Conservation (phyloP, 2,329 filamentous ascomycete genomes). For the Microdochium nivale region DNA sequence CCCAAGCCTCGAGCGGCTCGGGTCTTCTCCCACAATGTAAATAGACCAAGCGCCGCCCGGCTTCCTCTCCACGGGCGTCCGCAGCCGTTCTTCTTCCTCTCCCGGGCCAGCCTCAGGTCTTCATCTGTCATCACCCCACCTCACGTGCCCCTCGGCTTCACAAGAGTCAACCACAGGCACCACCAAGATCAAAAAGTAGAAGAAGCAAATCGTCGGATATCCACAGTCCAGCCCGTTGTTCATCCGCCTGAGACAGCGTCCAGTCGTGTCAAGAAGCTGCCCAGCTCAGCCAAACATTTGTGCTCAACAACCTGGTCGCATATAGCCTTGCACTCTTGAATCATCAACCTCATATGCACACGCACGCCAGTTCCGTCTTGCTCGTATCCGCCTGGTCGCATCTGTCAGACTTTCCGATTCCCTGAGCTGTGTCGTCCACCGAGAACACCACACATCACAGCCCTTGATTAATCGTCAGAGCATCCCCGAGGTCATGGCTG, state of each 20-base stretch:
- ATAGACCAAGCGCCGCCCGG: not conserved
- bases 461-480: not conserved
- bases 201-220: not conserved
- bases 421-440: no score
- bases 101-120: not conserved
- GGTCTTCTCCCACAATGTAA: not conserved
- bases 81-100: not conserved
- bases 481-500: not conserved
- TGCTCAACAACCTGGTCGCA: no score
- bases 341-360: no score
- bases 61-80: not conserved
- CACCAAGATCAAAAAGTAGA: not conserved
- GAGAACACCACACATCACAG: no score
- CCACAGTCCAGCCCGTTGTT: not conserved
- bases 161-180: not conserved
- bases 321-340: no score
- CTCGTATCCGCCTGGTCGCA: no score
- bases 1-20: not conserved
- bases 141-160: not conserved
- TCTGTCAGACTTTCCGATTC: no score
- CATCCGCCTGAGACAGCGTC: no score
- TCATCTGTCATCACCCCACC: not conserved
- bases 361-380: no score
- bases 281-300: no score
- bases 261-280: not conserved